Percentiles rank a stretch among this genome's conserved stretches.
Evolutionary conservation across 192 early-diverging fungal species (phyloP).

Genomic region (Thoreauomyces humboldtii): DNA sequence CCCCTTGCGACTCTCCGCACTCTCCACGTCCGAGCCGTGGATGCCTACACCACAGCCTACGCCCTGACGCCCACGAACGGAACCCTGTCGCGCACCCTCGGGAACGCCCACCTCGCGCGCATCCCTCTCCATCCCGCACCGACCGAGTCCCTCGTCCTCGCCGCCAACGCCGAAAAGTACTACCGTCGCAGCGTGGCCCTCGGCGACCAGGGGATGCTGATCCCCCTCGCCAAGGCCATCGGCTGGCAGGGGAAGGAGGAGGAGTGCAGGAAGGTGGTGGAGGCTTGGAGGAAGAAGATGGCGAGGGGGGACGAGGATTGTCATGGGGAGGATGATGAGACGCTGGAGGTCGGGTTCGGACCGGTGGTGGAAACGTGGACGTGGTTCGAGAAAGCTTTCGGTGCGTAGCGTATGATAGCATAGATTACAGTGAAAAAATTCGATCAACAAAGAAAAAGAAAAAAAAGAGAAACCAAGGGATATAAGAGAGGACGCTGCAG

Average conservation of each 20-base stretch:
- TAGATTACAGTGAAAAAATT: not conserved
- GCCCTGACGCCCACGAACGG: slow-evolving; percentile 18
- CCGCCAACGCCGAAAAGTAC: slow-evolving; percentile 15
- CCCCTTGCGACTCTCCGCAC: slow-evolving; percentile 19
- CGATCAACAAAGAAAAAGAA: no score
- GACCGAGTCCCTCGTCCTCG: not conserved
- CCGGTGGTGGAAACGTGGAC: not conserved
- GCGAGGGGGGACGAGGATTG: not conserved
- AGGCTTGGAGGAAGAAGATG: slow-evolving; percentile 11
- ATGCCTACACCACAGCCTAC: slow-evolving; percentile 27
- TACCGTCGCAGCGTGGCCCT: slow-evolving; percentile 15
- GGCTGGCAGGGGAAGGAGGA: slow-evolving; percentile 17
- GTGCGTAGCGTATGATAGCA: not conserved
- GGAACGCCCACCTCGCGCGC: slow-evolving; percentile 33
- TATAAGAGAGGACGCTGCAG: no score
- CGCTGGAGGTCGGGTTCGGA: slow-evolving; percentile 5
- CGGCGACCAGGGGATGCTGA: not conserved
- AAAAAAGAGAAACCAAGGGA: no score
- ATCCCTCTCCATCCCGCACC: slow-evolving; percentile 25
- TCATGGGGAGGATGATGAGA: slow-evolving; percentile 1
- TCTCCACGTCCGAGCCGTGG: slow-evolving; percentile 21
- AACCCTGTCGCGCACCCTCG: slow-evolving; percentile 10
- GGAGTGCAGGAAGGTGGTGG: slow-evolving; percentile 21
- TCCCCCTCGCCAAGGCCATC: slow-evolving; percentile 13
- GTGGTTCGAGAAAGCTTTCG: not conserved